These are phyloP conservation scores for Eragrostis curvula DNA, from an alignment of 176 grass and related monocot genomes.

Conservation along the genomic window DNA sequence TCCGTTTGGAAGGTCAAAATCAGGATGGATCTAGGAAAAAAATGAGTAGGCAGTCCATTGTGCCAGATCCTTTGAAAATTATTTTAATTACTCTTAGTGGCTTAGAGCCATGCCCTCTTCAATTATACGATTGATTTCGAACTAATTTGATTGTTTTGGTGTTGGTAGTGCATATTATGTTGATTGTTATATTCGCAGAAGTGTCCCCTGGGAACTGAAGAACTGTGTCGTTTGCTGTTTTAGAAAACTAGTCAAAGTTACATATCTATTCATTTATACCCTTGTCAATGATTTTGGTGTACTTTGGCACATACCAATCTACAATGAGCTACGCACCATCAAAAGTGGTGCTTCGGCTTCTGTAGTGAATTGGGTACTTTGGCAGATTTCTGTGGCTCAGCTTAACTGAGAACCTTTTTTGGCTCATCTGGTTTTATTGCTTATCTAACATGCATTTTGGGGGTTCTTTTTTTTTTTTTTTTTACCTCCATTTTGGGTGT, in stretches of 20 bases:
- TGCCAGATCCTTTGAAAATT: not conserved
- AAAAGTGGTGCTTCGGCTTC: not conserved
- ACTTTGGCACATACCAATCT: not conserved
- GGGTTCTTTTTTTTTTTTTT: too few species aligned
- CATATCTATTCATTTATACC: not conserved
- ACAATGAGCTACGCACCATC: not conserved
- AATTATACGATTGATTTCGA: not conserved
- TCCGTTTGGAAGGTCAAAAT: not conserved
- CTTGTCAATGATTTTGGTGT: not conserved
- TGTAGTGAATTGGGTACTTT: slow-evolving; percentile 10
- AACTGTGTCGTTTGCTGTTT: not conserved
- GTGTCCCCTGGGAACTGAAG: not conserved
- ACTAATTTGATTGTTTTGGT: not conserved
- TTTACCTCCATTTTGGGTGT: slow-evolving; percentile 10
- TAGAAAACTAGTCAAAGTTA: slow-evolving; percentile 5
- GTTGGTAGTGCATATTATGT: not conserved
- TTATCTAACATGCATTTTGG: not conserved
- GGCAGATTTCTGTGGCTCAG: not conserved
- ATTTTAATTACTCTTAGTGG: not conserved
- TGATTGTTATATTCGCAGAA: not conserved
- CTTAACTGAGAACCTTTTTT: slow-evolving; percentile 32
- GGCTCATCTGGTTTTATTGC: not conserved
- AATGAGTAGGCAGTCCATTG: not conserved
- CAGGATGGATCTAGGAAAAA: not conserved
- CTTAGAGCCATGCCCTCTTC: not conserved